phyloP scores from a whole-genome alignment of 2,329 filamentous ascomycete species.

The Elsinoe arachidis region DNA sequence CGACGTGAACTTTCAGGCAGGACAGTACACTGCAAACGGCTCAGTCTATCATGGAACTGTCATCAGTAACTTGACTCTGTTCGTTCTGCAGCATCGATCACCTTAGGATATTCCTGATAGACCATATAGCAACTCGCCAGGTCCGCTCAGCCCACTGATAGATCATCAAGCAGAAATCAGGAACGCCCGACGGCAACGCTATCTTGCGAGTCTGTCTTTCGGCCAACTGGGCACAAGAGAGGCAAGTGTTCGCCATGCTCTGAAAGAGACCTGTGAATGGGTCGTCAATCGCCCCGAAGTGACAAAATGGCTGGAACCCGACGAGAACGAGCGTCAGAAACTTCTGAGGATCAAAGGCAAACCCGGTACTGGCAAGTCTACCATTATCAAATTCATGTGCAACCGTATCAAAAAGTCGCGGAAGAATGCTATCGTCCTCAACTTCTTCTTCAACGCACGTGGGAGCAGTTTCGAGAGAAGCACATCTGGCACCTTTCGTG shows the following conservation, averaged over 20 bases:
- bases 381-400: constrained; percentile 15
- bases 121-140: neutral
- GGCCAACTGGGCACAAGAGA: neutral
- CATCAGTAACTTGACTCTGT: neutral
- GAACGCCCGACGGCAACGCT: neutral
- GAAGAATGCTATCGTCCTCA: neutral
- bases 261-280: neutral
- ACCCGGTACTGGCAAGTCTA: constrained; percentile 17
- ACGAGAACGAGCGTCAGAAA: neutral
- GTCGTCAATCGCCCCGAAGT: neutral
- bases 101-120: neutral
- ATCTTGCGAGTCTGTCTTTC: neutral
- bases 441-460: constrained; percentile 14
- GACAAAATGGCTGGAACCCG: neutral
- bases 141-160: neutral
- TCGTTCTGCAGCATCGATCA: neutral
- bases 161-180: neutral
- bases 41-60: neutral
- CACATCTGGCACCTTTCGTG: constrained; percentile 2
- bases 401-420: neutral
- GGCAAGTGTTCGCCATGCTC: neutral
- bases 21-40: neutral
- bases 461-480: constrained; percentile 6
- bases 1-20: neutral
- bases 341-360: constrained; percentile 19